Percentiles rank a stretch among this genome's conserved stretches.
Conservation (phyloP, 768 basidiomycete species). For the Hygrocybe coccinea region DNA sequence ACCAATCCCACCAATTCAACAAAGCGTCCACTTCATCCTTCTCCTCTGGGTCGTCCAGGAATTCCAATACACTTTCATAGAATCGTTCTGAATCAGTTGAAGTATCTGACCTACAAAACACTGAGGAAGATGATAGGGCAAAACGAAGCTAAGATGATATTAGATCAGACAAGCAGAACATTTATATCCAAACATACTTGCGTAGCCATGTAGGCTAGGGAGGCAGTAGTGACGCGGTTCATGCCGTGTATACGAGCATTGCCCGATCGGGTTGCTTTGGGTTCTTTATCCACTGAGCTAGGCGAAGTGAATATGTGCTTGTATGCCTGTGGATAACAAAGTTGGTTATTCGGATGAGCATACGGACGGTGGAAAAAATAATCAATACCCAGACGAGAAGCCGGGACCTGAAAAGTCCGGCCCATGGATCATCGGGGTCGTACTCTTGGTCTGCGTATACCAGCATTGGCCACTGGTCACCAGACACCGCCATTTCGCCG, state of each 20-base stretch:
- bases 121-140: conserved; percentile 12
- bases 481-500: not conserved
- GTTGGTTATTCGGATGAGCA: no score
- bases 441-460: not conserved
- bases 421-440: not conserved
- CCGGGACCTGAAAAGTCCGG: not conserved
- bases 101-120: conserved; percentile 17
- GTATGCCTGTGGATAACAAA: not conserved
- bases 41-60: conserved; percentile 17
- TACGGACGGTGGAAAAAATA: not conserved
- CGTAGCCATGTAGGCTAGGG: not conserved
- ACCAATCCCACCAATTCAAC: conserved; percentile 19
- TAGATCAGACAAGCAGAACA: not conserved
- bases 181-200: not conserved
- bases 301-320: not conserved
- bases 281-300: not conserved
- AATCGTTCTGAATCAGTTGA: conserved; percentile 23
- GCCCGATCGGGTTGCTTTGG: not conserved
- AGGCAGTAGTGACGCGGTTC: not conserved
- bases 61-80: conserved; percentile 17
- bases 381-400: not conserved
- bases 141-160: conserved; percentile 6
- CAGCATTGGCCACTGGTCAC: not conserved
- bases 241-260: not conserved
- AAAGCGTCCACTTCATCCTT: conserved; percentile 14